Conservation (phyloP, 1,284 basidiomycete species). For the Ustilago trichophora region DNA sequence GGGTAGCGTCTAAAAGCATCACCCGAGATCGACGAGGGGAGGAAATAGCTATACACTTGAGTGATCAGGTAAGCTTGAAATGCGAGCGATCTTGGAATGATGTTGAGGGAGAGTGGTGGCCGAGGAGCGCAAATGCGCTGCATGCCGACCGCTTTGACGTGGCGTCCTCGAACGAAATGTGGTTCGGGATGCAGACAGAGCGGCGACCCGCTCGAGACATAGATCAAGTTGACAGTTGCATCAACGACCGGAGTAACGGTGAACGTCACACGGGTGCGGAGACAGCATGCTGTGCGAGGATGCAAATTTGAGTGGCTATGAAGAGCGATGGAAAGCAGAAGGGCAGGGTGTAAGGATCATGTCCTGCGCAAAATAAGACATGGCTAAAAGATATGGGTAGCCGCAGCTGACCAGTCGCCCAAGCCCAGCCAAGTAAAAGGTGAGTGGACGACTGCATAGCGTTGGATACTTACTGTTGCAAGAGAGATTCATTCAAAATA, state of each 20-base stretch:
- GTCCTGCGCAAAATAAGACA: neutral
- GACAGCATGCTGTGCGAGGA: conserved; percentile 16
- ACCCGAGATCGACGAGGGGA: neutral
- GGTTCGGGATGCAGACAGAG: conserved; percentile 5
- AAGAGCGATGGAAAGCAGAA: neutral
- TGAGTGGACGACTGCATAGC: neutral
- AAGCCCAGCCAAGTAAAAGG: too few relatives aligned
- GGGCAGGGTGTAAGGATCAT: conserved; percentile 13
- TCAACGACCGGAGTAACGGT: conserved; percentile 25
- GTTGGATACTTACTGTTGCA: conserved; percentile 37
- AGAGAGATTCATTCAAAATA: conserved; percentile 39
- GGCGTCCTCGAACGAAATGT: neutral
- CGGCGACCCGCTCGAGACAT: conserved; percentile 32
- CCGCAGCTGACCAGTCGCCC: neutral
- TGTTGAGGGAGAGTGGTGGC: conserved; percentile 8
- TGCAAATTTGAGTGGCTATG: conserved; percentile 41
- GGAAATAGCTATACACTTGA: too few relatives aligned
- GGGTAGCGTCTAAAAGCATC: conserved; percentile 13
- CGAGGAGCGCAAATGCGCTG: conserved; percentile 11
- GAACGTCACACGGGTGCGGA: conserved; percentile 28
- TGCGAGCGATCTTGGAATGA: conserved; percentile 1
- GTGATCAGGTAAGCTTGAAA: neutral
- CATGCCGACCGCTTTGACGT: neutral
- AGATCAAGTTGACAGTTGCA: conserved; percentile 11
- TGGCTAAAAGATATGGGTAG: neutral